phyloP scores from a whole-genome alignment of 2,329 filamentous ascomycete genomes.

The Fusarium compactum region DNA sequence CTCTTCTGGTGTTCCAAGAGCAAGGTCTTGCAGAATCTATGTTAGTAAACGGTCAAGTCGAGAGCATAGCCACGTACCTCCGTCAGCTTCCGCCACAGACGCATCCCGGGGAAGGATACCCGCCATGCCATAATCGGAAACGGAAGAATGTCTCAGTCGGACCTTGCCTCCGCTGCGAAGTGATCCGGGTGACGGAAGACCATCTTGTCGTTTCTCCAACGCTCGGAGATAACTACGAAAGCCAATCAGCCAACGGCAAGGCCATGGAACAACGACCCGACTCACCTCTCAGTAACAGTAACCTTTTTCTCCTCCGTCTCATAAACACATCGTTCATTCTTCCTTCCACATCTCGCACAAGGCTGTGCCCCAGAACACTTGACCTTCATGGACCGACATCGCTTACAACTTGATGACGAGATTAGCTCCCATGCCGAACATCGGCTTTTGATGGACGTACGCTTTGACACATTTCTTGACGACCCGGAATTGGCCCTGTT shows the following conservation, averaged over 20 bases:
- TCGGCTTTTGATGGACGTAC: constrained; percentile 21
- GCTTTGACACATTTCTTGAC: constrained; percentile 45
- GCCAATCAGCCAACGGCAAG: background rate
- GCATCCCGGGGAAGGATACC: background rate
- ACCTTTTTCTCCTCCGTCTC: constrained; percentile 44
- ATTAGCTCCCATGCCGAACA: constrained; percentile 12
- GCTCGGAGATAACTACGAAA: constrained; percentile 40
- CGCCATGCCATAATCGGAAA: constrained; percentile 35
- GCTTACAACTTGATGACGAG: constrained; percentile 34
- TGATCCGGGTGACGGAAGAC: constrained; percentile 15
- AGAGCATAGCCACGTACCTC: background rate
- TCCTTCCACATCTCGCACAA: constrained; percentile 42
- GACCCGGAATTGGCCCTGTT: constrained; percentile 25
- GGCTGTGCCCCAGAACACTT: constrained; percentile 45
- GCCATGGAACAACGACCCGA: background rate
- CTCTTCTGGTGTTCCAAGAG: constrained; percentile 22
- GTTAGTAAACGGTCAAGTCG: background rate
- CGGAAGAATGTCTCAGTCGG: constrained; percentile 30
- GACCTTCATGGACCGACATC: constrained; percentile 48
- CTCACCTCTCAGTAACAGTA: constrained; percentile 43
- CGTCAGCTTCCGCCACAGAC: constrained; percentile 2
- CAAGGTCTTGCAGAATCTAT: background rate
- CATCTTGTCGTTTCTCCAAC: constrained; percentile 38
- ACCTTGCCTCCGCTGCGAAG: background rate
- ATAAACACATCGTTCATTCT: constrained; percentile 43